Conservation (phyloP, 192 early-diverging fungal species). For the Podila epigama region DNA sequence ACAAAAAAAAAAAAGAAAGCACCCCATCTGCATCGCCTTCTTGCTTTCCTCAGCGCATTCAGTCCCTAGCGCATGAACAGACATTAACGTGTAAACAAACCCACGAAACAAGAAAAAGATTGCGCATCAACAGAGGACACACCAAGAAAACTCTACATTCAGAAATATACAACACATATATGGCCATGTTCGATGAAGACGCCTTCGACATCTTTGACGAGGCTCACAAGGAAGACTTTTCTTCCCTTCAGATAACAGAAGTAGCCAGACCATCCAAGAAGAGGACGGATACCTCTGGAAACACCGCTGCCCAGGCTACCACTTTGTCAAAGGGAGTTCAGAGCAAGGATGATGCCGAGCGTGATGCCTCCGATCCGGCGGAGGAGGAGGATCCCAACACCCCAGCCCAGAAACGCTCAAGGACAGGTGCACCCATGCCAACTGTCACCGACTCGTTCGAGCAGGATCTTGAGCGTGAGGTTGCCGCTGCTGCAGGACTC, state of each 20-base stretch:
- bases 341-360: conserved; percentile 27
- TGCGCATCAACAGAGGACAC: too few species aligned
- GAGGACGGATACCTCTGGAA: conserved; percentile 3
- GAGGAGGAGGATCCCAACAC: conserved; percentile 37
- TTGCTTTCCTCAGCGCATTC: too few species aligned
- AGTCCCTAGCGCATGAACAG: too few species aligned
- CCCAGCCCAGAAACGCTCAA: conserved; percentile 9
- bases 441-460: conserved; percentile 75
- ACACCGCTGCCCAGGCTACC: background rate
- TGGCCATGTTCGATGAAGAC: conserved; percentile 7
- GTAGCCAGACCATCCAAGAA: conserved; percentile 12
- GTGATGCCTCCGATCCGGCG: conserved; percentile 4
- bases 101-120: too few species aligned
- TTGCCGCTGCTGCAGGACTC: conserved; percentile 62
- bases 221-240: conserved; percentile 28
- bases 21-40: too few species aligned
- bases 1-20: too few species aligned
- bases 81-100: too few species aligned
- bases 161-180: background rate
- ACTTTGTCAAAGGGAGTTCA: conserved; percentile 2
- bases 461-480: conserved; percentile 71
- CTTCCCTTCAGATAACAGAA: conserved; percentile 6
- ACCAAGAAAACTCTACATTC: background rate
- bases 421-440: conserved; percentile 37
- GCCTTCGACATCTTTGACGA: conserved; percentile 45